Conservation (phyloP, 148 eudicot species). For the Vaccinium darrowii region DNA sequence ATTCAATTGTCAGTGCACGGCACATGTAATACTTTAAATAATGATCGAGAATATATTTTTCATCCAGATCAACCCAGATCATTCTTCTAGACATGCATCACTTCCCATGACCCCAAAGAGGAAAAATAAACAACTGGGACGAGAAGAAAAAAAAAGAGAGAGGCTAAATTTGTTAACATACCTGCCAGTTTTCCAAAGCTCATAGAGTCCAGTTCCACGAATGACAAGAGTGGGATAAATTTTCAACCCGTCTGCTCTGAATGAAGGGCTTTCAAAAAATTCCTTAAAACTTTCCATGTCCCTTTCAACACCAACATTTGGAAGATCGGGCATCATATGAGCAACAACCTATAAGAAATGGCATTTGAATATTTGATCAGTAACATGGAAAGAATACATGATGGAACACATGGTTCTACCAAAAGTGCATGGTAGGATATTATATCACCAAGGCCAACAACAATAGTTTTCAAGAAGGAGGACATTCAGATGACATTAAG, state of each 20-base stretch:
- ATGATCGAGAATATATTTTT: background rate
- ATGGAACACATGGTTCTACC: background rate
- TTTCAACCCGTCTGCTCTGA: slow-evolving; percentile 96
- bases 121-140: background rate
- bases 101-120: background rate
- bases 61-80: background rate
- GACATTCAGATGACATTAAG: background rate
- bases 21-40: background rate
- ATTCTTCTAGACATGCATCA: background rate
- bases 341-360: slow-evolving; percentile 77
- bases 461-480: background rate
- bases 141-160: background rate
- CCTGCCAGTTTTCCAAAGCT: slow-evolving; percentile 99
- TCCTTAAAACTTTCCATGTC: slow-evolving; percentile 98
- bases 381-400: background rate
- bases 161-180: slow-evolving; percentile 19
- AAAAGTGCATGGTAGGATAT: slow-evolving; percentile 3
- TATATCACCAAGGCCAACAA: background rate
- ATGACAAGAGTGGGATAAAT: slow-evolving; percentile 99
- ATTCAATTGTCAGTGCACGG: background rate
- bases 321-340: slow-evolving; percentile 99
- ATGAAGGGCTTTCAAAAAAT: slow-evolving; percentile 93
- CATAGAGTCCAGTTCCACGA: slow-evolving; percentile 99
- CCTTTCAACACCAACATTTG: slow-evolving; percentile 97
- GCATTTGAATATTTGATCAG: background rate